Evolutionary conservation across 345 rosid species (phyloP).

Genomic region (Citrus australasica): DNA sequence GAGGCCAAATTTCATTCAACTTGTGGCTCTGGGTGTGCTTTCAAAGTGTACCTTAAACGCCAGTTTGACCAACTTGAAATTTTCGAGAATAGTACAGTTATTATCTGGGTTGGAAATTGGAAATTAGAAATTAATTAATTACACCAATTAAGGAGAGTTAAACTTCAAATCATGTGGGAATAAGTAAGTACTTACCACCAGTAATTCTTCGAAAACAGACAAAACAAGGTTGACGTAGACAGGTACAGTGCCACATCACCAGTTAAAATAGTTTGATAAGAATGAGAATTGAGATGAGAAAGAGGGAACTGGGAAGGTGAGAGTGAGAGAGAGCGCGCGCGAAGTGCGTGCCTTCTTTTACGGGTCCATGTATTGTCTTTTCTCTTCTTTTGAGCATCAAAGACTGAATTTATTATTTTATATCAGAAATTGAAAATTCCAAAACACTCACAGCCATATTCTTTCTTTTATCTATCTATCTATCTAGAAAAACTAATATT

Average conservation of each 20-base stretch:
- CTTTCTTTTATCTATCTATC: background rate
- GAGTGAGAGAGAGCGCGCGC: background rate
- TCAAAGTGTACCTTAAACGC: background rate
- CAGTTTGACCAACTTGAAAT: slow-evolving; percentile 21
- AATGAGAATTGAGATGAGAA: background rate
- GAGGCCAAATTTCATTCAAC: background rate
- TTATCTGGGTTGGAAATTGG: too few relatives aligned
- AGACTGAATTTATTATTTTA: background rate
- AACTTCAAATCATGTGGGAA: background rate
- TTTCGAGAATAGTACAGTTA: background rate
- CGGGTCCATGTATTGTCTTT: slow-evolving; percentile 26
- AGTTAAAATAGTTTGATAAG: background rate
- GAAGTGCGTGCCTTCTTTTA: slow-evolving; percentile 20
- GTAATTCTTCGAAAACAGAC: background rate
- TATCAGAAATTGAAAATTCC: background rate
- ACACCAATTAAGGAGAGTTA: background rate
- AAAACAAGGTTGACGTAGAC: background rate
- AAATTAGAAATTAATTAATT: too few relatives aligned
- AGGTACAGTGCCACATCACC: too few relatives aligned
- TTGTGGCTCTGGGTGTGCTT: background rate
- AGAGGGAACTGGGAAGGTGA: background rate
- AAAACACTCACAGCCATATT: slow-evolving; percentile 7
- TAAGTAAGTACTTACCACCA: too few relatives aligned
- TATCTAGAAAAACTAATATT: too few relatives aligned
- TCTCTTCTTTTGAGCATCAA: slow-evolving; percentile 20